Evolutionary conservation across 768 basidiomycete species (phyloP), one percentile per base, ranked within the genome.

Genomic region (Chalciporus pseudorubinellus): DNA sequence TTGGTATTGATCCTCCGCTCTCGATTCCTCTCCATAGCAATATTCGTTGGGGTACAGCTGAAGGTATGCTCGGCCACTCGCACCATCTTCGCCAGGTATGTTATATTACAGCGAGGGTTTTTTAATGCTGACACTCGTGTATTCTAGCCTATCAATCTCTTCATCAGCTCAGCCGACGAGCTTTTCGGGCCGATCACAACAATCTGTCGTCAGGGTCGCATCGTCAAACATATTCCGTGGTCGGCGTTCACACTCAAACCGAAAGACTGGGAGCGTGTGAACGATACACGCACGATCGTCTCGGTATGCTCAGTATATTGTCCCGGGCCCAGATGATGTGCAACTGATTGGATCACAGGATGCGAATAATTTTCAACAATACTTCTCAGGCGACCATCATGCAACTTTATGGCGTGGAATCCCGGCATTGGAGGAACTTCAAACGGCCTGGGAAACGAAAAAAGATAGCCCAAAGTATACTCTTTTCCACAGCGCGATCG

Each of bases 121-220:
- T n/a, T n/a, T n/a, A n/a, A n/a, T n/a, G n/a, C n/a, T n/a, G n/a
- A n/a, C n/a, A n/a, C n/a, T n/a, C n/a, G n/a, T n/a, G n/a, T n/a
- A n/a, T n/a, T n/a, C n/a, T n/a, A n/a, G n/a, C n/a, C n/a, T n/a
- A 50, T 62, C 31, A 51, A 58, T 21, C n/a, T 51, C 2, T 60
- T 62, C 33, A 18, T 57, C 20, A 60, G 59, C 62, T 56, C 59
- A 1, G 64, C 69, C 0, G 62, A 70, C 44, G 41, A 59, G 6
- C 52, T 61, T 13, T 71, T n/a, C n/a, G 53, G 68, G 3, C 65
- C 69, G 6, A 68, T 71, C 42, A 71, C 67, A 0, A 55, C 58
- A 3, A 54, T 70, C 19, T 48, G 51, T 5, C 24, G 38, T 12
- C 44, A 65, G 8, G 59, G 55, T 7, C 18, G 46, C 6, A 10